phyloP scores from a whole-genome alignment of 2,329 filamentous ascomycete genomes.

The Tolypocladium cylindrosporum region DNA sequence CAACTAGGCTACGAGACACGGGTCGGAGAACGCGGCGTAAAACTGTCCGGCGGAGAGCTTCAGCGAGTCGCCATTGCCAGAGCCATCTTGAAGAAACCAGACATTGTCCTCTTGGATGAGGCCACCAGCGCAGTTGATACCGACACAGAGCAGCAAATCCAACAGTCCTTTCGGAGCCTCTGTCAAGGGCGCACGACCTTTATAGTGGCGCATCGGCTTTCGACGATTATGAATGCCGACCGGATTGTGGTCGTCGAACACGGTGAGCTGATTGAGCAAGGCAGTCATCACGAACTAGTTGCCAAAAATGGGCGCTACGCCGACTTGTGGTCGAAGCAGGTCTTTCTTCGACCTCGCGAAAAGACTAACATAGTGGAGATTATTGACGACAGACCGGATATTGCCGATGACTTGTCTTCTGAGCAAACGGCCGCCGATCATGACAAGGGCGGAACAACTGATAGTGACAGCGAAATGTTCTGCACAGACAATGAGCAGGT shows the following conservation, averaged over 20 bases:
- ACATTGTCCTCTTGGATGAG: slow-evolving; percentile 70
- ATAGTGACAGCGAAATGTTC: slow-evolving; percentile 12
- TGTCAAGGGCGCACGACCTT: slow-evolving; percentile 56
- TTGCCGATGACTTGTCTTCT: slow-evolving; percentile 26
- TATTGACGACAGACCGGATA: slow-evolving; percentile 9
- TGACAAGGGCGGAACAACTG: slow-evolving; percentile 13
- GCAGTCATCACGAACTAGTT: slow-evolving; percentile 50
- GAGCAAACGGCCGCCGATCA: slow-evolving; percentile 24
- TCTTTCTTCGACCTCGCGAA: slow-evolving; percentile 41
- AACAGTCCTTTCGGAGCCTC: slow-evolving; percentile 47
- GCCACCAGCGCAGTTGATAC: slow-evolving; percentile 70
- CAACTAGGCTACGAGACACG: slow-evolving; percentile 35
- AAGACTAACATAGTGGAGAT: slow-evolving; percentile 1
- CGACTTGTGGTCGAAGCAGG: slow-evolving; percentile 55
- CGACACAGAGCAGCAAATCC: slow-evolving; percentile 57
- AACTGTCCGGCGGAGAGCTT: slow-evolving; percentile 56
- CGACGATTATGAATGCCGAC: slow-evolving; percentile 62
- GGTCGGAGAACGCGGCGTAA: slow-evolving; percentile 43
- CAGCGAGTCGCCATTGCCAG: slow-evolving; percentile 60
- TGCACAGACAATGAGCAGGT: slow-evolving; percentile 10
- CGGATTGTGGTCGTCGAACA: slow-evolving; percentile 55
- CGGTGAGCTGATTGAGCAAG: slow-evolving; percentile 54
- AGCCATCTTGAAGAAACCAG: slow-evolving; percentile 62
- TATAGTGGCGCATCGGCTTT: slow-evolving; percentile 58
- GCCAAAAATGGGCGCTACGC: slow-evolving; percentile 50